phyloP scores from a whole-genome alignment of 257 asterid genomes.

The Solanum virginianum region DNA sequence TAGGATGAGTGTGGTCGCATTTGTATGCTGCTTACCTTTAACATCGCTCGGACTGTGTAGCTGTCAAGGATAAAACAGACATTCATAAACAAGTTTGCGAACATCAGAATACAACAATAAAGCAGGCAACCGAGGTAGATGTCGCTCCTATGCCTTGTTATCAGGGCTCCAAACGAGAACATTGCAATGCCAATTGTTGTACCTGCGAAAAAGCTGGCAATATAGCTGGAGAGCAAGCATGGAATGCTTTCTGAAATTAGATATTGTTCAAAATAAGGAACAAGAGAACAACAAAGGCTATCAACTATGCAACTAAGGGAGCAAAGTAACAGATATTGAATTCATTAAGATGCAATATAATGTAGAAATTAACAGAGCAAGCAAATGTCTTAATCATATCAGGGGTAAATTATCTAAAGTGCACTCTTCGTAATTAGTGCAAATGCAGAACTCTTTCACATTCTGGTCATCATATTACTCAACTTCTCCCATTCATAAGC shows the following conservation, averaged over 20 bases:
- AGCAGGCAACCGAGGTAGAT: neutral
- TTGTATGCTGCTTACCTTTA: neutral
- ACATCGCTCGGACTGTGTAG: neutral
- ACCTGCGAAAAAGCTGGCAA: neutral
- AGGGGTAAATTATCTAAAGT: neutral
- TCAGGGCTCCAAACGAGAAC: neutral
- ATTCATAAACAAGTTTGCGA: no score
- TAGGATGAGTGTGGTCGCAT: neutral
- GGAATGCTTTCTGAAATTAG: neutral
- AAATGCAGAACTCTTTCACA: neutral
- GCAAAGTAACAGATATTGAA: neutral
- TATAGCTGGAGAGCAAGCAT: neutral
- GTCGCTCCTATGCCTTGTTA: neutral
- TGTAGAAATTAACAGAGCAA: neutral
- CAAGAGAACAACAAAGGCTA: neutral
- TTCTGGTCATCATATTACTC: neutral
- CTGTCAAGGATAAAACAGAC: neutral
- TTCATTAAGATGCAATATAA: neutral
- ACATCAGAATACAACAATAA: neutral
- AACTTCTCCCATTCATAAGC: neutral
- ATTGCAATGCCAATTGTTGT: neutral
- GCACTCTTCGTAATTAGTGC: neutral
- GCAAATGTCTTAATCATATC: neutral
- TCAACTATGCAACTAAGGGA: neutral
- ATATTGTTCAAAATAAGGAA: neutral